Percentiles rank a stretch among this genome's conserved stretches.
Evolutionary conservation across 768 basidiomycete genomes (phyloP).

Genomic region (Serendipita indica): DNA sequence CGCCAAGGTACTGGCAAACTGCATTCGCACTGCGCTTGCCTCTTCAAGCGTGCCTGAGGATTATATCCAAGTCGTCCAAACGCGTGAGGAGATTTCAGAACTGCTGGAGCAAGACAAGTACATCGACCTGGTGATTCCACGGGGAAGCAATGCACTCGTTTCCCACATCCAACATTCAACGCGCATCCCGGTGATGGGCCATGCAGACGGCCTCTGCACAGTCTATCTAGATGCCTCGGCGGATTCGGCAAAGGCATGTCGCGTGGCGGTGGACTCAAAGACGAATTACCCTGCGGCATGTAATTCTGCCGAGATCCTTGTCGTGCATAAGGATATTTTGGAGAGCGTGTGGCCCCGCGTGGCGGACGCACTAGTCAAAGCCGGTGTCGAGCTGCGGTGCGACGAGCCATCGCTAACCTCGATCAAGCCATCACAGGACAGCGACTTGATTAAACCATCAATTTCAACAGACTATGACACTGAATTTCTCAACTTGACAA

Average conservation of each 20-base stretch:
- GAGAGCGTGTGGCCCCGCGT: slow-evolving; percentile 67
- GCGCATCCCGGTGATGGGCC: slow-evolving; percentile 95
- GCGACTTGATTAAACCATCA: slow-evolving; percentile 30
- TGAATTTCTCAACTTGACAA: slow-evolving; percentile 74
- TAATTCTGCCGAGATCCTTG: slow-evolving; percentile 79
- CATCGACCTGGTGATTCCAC: slow-evolving; percentile 93
- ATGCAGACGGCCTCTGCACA: slow-evolving; percentile 89
- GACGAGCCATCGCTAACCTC: slow-evolving; percentile 44
- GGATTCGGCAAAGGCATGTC: slow-evolving; percentile 58
- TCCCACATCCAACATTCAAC: slow-evolving; percentile 77
- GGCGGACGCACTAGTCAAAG: slow-evolving; percentile 51
- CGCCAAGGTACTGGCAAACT: slow-evolving; percentile 53
- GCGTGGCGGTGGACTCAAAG: slow-evolving; percentile 86
- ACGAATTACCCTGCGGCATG: slow-evolving; percentile 92
- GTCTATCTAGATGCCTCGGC: slow-evolving; percentile 81
- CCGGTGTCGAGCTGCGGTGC: slow-evolving; percentile 65
- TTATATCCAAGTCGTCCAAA: slow-evolving; percentile 86
- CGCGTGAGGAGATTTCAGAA: slow-evolving; percentile 78
- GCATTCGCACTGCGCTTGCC: slow-evolving; percentile 64
- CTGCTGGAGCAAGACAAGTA: slow-evolving; percentile 76
- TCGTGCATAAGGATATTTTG: slow-evolving; percentile 65
- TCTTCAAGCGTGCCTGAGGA: slow-evolving; percentile 57
- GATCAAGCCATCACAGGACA: slow-evolving; percentile 20
- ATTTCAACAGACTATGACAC: slow-evolving; percentile 56
- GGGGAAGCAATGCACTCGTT: slow-evolving; percentile 87